Conservation (phyloP, 306 rosid species). For the Fragaria ananassa region DNA sequence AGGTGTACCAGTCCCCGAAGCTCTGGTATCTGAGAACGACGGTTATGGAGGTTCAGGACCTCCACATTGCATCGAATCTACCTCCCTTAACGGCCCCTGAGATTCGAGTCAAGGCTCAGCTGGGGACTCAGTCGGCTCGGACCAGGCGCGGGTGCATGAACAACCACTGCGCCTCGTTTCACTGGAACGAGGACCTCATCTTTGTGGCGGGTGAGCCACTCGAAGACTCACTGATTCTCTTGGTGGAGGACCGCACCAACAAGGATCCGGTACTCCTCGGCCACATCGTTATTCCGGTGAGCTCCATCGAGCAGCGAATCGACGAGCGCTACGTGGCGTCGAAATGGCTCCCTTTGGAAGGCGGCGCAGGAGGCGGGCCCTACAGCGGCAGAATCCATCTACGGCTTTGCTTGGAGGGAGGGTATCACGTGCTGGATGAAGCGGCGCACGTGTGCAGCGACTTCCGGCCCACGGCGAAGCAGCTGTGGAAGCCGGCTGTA, state of each 20-base stretch:
- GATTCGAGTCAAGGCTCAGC: slow-evolving; percentile 58
- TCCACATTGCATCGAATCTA: slow-evolving; percentile 58
- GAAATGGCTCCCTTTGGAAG: slow-evolving; percentile 62
- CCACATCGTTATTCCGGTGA: slow-evolving; percentile 54
- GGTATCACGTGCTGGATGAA: slow-evolving; percentile 97
- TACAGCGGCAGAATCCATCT: slow-evolving; percentile 76
- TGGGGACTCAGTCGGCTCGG: slow-evolving; percentile 67
- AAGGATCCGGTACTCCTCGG: slow-evolving; percentile 59
- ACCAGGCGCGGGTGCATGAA: slow-evolving; percentile 81
- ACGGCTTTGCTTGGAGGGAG: slow-evolving; percentile 82
- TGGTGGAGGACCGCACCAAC: slow-evolving; percentile 72
- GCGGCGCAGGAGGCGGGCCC: slow-evolving; percentile 34
- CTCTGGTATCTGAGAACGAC: slow-evolving; percentile 53
- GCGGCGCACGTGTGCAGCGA: slow-evolving; percentile 98
- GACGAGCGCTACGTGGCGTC: slow-evolving; percentile 88
- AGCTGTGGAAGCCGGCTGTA: slow-evolving; percentile 76
- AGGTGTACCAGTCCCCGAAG: slow-evolving; percentile 62
- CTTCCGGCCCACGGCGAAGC: slow-evolving; percentile 89
- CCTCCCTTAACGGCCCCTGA: slow-evolving; percentile 92
- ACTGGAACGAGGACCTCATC: slow-evolving; percentile 82
- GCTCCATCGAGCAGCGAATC: slow-evolving; percentile 67
- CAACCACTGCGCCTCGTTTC: slow-evolving; percentile 69
- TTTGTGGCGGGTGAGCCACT: slow-evolving; percentile 92
- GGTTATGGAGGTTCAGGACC: slow-evolving; percentile 53
- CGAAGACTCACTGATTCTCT: slow-evolving; percentile 63